Conservation (phyloP, 441 rosid species). For the Melastoma candidum region DNA sequence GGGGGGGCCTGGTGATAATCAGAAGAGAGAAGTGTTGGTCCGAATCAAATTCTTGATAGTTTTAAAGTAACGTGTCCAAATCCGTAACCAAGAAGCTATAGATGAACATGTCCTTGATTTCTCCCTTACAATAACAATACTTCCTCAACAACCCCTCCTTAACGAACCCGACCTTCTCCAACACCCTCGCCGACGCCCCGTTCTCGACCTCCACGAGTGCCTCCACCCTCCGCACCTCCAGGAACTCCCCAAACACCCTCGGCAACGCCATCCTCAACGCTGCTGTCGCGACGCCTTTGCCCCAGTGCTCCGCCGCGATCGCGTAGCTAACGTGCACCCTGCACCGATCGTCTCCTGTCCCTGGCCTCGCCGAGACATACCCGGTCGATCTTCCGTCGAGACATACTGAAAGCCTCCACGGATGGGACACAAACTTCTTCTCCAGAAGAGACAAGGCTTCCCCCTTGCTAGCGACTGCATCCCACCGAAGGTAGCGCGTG, state of each 20-base stretch:
- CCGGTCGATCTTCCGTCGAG: slow-evolving; percentile 31
- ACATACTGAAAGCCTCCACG: slow-evolving; percentile 38
- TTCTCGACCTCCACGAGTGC: slow-evolving; percentile 14
- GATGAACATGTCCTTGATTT: slow-evolving; percentile 1
- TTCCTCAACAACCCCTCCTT: slow-evolving; percentile 15
- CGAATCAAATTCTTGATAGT: too few species aligned
- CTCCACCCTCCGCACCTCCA: slow-evolving; percentile 12
- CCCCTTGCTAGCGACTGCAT: slow-evolving; percentile 25
- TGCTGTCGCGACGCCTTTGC: slow-evolving; percentile 19
- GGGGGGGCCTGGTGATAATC: too few species aligned
- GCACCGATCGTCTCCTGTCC: slow-evolving; percentile 23
- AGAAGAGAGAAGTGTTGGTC: too few species aligned
- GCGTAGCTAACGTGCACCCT: slow-evolving; percentile 31
- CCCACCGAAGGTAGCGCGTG: slow-evolving; percentile 27
- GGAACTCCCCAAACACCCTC: slow-evolving; percentile 8
- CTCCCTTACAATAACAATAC: slow-evolving; percentile 6
- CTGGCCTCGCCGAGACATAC: slow-evolving; percentile 28
- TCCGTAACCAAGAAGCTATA: slow-evolving; percentile 1
- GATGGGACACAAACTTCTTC: slow-evolving; percentile 31
- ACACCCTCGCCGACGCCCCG: slow-evolving; percentile 13
- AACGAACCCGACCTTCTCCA: slow-evolving; percentile 18
- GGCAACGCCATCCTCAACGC: slow-evolving; percentile 19
- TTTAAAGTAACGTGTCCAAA: too few species aligned
- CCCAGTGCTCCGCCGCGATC: slow-evolving; percentile 25
- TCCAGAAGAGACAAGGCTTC: slow-evolving; percentile 21